Conservation (phyloP, 345 rosid genomes). For the Jatropha curcas region DNA sequence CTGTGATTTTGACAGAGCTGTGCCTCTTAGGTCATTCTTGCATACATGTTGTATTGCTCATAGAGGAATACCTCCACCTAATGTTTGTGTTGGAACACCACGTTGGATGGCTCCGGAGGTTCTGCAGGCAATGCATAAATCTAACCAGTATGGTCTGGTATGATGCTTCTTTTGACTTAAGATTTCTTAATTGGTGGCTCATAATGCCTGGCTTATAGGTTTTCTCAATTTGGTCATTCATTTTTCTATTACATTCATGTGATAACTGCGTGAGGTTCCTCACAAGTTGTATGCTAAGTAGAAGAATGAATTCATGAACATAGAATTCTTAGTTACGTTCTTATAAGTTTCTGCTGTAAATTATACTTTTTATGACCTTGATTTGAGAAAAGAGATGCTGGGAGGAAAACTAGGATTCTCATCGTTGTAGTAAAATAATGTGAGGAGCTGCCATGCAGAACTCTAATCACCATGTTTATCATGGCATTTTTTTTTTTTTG, state of each 20-base stretch:
- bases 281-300: not conserved
- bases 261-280: not conserved
- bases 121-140: slow-evolving; percentile 41
- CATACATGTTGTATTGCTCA: slow-evolving; percentile 88
- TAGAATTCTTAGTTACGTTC: not conserved
- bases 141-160: not conserved
- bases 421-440: not conserved
- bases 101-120: slow-evolving; percentile 99
- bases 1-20: slow-evolving; percentile 94
- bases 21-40: slow-evolving; percentile 72
- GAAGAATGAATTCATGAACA: not conserved
- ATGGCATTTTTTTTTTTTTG: not conserved
- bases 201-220: not conserved
- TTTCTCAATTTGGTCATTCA: not conserved
- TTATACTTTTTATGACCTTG: not conserved
- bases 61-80: slow-evolving; percentile 72
- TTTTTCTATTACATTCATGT: not conserved
- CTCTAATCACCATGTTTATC: not conserved
- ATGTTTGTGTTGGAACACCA: slow-evolving; percentile 93
- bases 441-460: not conserved
- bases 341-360: not conserved
- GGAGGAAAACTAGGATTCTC: not conserved
- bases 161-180: not conserved
- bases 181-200: not conserved
- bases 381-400: slow-evolving; percentile 2